Base-by-base conservation (phyloP, 2,329 filamentous ascomycete species). In the Ophiostoma piceae region DNA sequence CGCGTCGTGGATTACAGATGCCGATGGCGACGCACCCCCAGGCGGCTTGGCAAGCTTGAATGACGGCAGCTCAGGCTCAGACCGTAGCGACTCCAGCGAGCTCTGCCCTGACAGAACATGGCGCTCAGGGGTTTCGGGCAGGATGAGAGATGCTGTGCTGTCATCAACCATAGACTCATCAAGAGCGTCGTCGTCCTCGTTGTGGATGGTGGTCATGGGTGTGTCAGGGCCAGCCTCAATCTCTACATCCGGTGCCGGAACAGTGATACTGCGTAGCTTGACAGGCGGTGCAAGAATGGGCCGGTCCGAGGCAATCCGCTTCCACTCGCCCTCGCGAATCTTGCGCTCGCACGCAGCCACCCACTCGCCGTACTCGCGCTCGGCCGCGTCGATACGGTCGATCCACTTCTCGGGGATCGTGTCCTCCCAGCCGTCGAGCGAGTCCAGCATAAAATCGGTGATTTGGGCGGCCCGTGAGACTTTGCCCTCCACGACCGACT, bases 321-420 rank as follows among this genome's bases (percentile, higher is more conserved):
- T 71, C 80, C 81, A 85, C 74, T 94, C 87, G 29, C 87, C 85
- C 74, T 92, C 87, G 67, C 89, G 83, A n/a, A 94, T 84, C 74
- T 86, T 89, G 71, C 85, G 85, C 76, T 96, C 92, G 41, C 91
- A 93, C 66, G 89, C 85, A 66, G 90, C 88, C 62, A 89, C 87
- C 95, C 95, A 99, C 32, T 88, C 85, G 8, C 88, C 87, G 78
- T 94, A 97, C 39, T 89, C 86, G 12, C 84, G 82, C 78, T 99
- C 95, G 4, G 96, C 82, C 0, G 81, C 79, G 77, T 98, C 95
- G 80, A 98, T 90, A 4, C 89, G 85, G 75, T 96, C 92, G 70
- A 98, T 87, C 95, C 94, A 99, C 37, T 82, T 78, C 57, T 96
- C 91, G 0, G 95, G 95, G 11, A 99, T 81, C 0, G 90, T 92